These are phyloP conservation scores for Phytopythium litorale DNA, from an alignment of 352 stramenopile species.

Conservation along the genomic window DNA sequence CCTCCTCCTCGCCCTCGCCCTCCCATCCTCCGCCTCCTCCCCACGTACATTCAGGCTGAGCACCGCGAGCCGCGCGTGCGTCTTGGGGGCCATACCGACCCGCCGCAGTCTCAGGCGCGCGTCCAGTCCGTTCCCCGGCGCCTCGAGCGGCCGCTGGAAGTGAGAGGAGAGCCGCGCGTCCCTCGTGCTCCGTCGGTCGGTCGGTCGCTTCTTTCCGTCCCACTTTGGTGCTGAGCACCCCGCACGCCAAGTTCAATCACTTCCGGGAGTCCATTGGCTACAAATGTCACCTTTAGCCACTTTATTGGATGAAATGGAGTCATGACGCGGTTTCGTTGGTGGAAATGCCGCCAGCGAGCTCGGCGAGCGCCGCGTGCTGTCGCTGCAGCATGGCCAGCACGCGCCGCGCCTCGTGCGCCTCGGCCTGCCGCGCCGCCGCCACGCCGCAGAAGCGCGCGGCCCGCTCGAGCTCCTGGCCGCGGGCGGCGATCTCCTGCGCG, in stretches of 20 bases:
- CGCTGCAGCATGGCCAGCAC: constrained; percentile 37
- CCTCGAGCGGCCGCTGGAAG: not conserved
- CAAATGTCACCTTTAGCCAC: not conserved
- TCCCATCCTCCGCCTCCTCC: not conserved
- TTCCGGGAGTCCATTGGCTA: not conserved
- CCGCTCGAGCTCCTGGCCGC: constrained; percentile 27
- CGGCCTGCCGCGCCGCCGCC: constrained; percentile 22
- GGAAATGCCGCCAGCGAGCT: not conserved
- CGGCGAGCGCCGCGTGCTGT: constrained; percentile 19
- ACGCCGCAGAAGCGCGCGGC: constrained; percentile 29
- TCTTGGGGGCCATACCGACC: not conserved
- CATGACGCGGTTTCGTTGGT: not conserved
- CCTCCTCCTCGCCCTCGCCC: not conserved
- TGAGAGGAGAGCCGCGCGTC: not conserved
- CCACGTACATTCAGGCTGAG: constrained; percentile 64
- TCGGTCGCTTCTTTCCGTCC: not conserved
- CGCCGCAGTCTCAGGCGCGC: not conserved
- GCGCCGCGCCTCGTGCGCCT: constrained; percentile 36
- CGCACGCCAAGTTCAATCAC: not conserved
- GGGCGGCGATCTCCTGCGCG: constrained; percentile 29
- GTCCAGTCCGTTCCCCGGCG: not conserved
- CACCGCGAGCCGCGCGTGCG: constrained; percentile 53
- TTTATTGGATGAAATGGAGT: not conserved
- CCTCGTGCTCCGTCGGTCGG: not conserved
- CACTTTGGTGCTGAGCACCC: not conserved